These are phyloP conservation scores for Lepidium africanum DNA, from an alignment of 345 rosid genomes.

Conservation along the genomic window DNA sequence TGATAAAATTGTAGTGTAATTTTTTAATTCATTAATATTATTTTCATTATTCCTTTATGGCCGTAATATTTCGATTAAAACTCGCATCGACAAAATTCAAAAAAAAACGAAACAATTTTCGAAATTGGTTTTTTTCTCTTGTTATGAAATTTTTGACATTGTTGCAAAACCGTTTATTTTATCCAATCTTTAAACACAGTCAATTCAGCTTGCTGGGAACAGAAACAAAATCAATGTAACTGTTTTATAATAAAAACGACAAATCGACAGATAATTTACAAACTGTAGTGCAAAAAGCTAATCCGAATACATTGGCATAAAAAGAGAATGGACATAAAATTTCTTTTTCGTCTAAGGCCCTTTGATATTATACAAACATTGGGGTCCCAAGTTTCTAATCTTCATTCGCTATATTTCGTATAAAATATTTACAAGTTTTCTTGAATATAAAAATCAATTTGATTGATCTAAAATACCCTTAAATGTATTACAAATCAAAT, in stretches of 20 bases:
- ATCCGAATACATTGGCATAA: not conserved
- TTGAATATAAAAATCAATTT: not conserved
- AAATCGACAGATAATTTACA: not conserved
- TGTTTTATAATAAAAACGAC: not conserved
- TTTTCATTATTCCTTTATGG: not conserved
- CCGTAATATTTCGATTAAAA: not conserved
- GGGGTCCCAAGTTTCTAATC: too few relatives aligned
- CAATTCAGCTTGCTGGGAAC: not conserved
- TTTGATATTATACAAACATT: not conserved
- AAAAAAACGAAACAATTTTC: too few relatives aligned
- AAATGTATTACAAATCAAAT: not conserved
- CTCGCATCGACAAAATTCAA: not conserved
- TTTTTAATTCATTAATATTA: conserved; percentile 12
- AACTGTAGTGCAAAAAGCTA: not conserved
- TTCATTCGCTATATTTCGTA: not conserved
- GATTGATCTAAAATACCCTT: not conserved
- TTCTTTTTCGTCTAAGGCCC: not conserved
- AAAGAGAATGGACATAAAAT: not conserved
- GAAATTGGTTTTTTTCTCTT: too few relatives aligned
- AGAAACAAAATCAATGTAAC: not conserved
- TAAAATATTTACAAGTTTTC: not conserved
- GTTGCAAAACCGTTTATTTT: not conserved
- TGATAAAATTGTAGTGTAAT: not conserved
- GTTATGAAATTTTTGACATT: not conserved
- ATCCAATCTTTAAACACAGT: not conserved